Percentiles rank a stretch among this genome's conserved stretches.
phyloP scores from a whole-genome alignment of 2,329 filamentous ascomycete genomes.

The Calonectria montana region DNA sequence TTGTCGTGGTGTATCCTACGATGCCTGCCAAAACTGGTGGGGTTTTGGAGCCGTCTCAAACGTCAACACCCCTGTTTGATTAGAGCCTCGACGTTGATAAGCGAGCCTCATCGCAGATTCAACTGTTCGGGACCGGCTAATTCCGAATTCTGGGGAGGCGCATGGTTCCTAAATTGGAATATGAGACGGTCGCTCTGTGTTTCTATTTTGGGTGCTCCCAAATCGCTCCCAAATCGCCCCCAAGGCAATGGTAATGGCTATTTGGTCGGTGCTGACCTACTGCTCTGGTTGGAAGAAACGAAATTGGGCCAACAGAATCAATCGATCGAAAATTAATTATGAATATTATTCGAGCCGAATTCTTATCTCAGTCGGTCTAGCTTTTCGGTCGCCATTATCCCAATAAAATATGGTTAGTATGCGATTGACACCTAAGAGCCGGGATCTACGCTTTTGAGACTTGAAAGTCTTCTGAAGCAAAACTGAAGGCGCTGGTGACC shows the following conservation, averaged over 20 bases:
- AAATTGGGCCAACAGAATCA: not conserved
- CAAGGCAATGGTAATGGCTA: not conserved
- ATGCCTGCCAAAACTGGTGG: slow-evolving; percentile 25
- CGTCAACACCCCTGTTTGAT: slow-evolving; percentile 31
- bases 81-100: slow-evolving; percentile 28
- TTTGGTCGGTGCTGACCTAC: not conserved
- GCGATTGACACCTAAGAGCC: slow-evolving; percentile 17
- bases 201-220: not conserved
- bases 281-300: not conserved
- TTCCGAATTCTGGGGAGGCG: slow-evolving; percentile 28
- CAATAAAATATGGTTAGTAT: not conserved
- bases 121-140: slow-evolving; percentile 24
- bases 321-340: not conserved
- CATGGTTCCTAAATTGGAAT: not conserved
- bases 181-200: not conserved
- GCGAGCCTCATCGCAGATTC: slow-evolving; percentile 34
- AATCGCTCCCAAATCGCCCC: not conserved
- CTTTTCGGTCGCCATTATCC: too few species aligned
- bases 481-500: not conserved
- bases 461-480: slow-evolving; percentile 18
- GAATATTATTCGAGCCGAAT: not conserved
- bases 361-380: not conserved
- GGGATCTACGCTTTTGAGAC: slow-evolving; percentile 43
- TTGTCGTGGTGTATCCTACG: not conserved
- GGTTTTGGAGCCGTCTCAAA: slow-evolving; percentile 43